A percentile compares a stretch with the other conserved stretches of the same genome.
Evolutionary conservation across 2,329 filamentous ascomycete species (phyloP).

Genomic region (Microcyclospora pomicola): DNA sequence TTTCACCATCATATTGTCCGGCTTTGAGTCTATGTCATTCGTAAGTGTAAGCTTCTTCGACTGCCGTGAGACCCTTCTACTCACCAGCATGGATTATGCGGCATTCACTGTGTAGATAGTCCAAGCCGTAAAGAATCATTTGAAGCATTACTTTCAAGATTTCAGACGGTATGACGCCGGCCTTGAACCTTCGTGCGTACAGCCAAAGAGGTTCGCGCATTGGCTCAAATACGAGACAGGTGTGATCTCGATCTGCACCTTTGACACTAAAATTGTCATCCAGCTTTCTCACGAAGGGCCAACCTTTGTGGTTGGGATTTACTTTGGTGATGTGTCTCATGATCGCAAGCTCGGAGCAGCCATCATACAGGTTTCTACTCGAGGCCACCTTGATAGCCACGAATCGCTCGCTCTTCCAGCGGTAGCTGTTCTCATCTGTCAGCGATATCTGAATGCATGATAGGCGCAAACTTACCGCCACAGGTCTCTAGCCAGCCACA

Average conservation of each 20-base stretch:
- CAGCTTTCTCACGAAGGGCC: background rate
- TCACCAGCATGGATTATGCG: conserved; percentile 15
- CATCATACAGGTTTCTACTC: background rate
- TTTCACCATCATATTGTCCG: conserved; percentile 10
- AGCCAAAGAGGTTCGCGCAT: conserved; percentile 1
- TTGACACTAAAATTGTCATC: conserved; percentile 1
- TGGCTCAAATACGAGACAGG: conserved; percentile 3
- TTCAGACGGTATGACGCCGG: conserved; percentile 3
- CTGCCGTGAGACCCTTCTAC: background rate
- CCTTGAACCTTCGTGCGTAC: conserved; percentile 23
- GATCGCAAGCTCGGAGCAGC: background rate
- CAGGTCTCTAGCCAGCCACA: conserved; percentile 4
- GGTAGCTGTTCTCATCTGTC: background rate
- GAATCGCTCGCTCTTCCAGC: background rate
- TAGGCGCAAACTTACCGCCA: background rate
- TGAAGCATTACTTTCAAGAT: conserved; percentile 7
- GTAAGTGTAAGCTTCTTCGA: background rate
- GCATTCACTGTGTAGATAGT: conserved; percentile 15
- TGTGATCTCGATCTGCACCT: conserved; percentile 1
- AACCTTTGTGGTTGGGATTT: background rate
- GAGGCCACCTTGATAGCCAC: conserved; percentile 1
- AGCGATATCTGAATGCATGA: background rate
- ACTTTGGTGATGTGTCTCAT: background rate
- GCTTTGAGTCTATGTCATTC: conserved; percentile 8
- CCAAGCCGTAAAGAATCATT: conserved; percentile 9